A percentile compares a stretch with the other conserved stretches of the same genome.
Conservation (phyloP, 768 basidiomycete genomes). For the Suillus variegatus region DNA sequence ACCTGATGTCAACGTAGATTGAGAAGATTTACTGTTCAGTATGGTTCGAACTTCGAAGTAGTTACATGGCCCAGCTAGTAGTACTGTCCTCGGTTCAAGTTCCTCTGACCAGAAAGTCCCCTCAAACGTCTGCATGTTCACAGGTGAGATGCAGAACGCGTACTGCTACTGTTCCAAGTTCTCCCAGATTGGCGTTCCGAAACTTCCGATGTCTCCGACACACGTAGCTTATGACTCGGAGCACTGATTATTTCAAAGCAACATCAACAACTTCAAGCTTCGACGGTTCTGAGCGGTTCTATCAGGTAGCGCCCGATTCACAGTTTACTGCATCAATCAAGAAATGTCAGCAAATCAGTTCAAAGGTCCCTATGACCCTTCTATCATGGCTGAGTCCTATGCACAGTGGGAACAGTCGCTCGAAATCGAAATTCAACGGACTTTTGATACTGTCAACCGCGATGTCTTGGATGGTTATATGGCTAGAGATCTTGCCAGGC, state of each 20-base stretch:
- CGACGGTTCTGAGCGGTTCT: not conserved
- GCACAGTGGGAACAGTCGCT: slow-evolving; percentile 5
- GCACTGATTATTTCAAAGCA: not conserved
- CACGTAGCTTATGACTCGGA: not conserved
- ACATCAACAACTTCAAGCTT: not conserved
- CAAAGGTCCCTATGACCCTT: slow-evolving; percentile 1
- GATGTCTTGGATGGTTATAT: not conserved
- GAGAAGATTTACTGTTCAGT: not conserved
- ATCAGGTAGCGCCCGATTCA: slow-evolving; percentile 16
- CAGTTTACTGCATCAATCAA: slow-evolving; percentile 19
- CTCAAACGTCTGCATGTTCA: not conserved
- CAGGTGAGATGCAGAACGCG: not conserved
- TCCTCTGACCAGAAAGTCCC: not conserved
- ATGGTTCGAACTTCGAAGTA: not conserved
- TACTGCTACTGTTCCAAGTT: not conserved
- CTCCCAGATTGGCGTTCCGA: not conserved
- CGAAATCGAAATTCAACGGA: slow-evolving; percentile 5
- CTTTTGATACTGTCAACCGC: not conserved
- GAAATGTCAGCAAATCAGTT: not conserved
- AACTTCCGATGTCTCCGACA: not conserved
- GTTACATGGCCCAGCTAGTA: not conserved
- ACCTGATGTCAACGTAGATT: not conserved
- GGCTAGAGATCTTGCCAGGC: slow-evolving; percentile 4
- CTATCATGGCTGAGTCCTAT: slow-evolving; percentile 5
- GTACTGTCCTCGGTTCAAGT: not conserved